A percentile compares a stretch with the other conserved stretches of the same genome.
Evolutionary conservation across 768 basidiomycete genomes (phyloP).

Genomic region (Podaxis pistillaris): DNA sequence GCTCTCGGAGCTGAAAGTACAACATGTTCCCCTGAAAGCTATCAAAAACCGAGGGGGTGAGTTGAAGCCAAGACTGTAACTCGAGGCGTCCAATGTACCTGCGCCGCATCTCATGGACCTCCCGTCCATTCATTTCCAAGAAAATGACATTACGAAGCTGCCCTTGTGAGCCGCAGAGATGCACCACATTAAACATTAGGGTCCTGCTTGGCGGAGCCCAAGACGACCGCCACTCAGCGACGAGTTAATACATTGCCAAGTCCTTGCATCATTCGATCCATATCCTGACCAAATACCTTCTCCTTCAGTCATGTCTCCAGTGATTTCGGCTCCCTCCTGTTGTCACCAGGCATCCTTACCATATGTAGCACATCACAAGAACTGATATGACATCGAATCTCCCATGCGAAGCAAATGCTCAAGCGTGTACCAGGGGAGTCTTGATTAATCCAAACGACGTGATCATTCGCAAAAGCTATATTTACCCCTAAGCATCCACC

Average conservation of each 20-base stretch:
- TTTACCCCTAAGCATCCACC: not conserved
- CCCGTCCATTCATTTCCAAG: no score
- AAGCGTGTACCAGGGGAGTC: not conserved
- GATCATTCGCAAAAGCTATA: not conserved
- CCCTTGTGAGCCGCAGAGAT: no score
- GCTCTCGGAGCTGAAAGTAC: not conserved
- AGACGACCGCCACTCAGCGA: not conserved
- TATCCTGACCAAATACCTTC: not conserved
- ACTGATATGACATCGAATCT: slow-evolving; percentile 4
- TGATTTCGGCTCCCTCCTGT: not conserved
- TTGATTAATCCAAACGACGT: not conserved
- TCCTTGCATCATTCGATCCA: not conserved
- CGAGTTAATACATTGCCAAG: not conserved
- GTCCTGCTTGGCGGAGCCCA: not conserved
- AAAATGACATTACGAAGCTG: no score
- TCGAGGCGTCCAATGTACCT: no score
- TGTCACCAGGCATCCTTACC: not conserved
- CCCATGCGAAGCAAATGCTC: slow-evolving; percentile 3
- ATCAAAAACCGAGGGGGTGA: not conserved
- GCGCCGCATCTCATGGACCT: no score
- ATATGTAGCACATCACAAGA: slow-evolving; percentile 5
- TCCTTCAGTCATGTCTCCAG: not conserved
- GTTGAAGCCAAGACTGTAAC: not conserved
- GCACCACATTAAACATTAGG: no score
- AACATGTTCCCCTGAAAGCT: not conserved